A percentile compares a stretch with the other conserved stretches of the same genome.
Evolutionary conservation across 176 grass and related monocot genomes (phyloP).

Genomic region (Elymus sibiricus): DNA sequence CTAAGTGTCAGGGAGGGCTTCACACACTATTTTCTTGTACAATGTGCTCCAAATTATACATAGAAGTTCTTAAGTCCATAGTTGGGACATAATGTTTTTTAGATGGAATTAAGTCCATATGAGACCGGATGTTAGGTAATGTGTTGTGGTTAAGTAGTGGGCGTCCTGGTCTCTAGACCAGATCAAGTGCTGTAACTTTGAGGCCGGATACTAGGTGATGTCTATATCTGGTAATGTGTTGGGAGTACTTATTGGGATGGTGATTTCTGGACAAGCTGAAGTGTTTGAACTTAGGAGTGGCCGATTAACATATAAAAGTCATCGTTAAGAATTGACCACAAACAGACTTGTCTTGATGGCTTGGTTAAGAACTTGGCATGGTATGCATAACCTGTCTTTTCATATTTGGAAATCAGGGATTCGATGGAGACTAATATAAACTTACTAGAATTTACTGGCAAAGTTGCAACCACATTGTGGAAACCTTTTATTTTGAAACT

Average conservation of each 20-base stretch:
- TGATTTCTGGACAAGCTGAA: slow-evolving; percentile 8
- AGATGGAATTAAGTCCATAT: neutral
- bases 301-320: neutral
- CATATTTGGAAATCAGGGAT: neutral
- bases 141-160: neutral
- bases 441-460: slow-evolving; percentile 2
- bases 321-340: neutral
- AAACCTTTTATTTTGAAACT: slow-evolving; percentile 1
- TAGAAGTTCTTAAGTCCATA: slow-evolving; percentile 6
- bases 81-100: neutral
- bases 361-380: slow-evolving; percentile 1
- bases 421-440: neutral
- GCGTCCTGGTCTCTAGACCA: neutral
- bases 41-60: slow-evolving; percentile 9
- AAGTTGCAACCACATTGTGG: neutral
- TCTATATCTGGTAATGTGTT: neutral
- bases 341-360: neutral
- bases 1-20: too few relatives aligned
- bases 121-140: neutral
- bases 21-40: neutral
- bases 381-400: neutral
- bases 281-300: neutral
- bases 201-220: neutral
- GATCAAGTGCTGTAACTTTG: neutral
- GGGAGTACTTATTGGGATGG: neutral